These are phyloP conservation scores for Arthroderma uncinatum DNA, from an alignment of 2,329 filamentous ascomycete species.

Conservation along the genomic window DNA sequence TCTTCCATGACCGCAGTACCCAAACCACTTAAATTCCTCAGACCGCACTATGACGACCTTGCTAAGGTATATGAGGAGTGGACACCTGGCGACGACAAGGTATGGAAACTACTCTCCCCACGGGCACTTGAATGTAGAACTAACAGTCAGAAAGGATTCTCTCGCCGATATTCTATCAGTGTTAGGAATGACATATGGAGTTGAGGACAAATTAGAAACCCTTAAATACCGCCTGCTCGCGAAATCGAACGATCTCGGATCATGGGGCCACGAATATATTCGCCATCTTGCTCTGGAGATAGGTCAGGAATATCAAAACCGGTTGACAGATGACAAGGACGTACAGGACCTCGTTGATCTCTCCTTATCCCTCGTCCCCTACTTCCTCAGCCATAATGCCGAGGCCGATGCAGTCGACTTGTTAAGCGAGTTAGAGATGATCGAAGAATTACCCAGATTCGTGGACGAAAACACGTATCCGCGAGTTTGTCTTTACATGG, in stretches of 20 bases:
- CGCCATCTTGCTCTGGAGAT: slow-evolving; percentile 92
- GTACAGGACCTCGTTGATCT: slow-evolving; percentile 77
- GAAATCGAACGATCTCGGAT: slow-evolving; percentile 81
- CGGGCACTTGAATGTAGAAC: not conserved
- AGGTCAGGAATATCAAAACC: slow-evolving; percentile 82
- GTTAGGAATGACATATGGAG: slow-evolving; percentile 96
- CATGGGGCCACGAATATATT: slow-evolving; percentile 98
- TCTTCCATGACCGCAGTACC: slow-evolving; percentile 99
- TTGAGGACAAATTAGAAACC: slow-evolving; percentile 90
- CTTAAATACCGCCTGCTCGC: slow-evolving; percentile 89
- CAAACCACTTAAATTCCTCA: slow-evolving; percentile 93
- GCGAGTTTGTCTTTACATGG: slow-evolving; percentile 93
- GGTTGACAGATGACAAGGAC: slow-evolving; percentile 72
- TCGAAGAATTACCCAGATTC: slow-evolving; percentile 77
- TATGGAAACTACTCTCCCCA: slow-evolving; percentile 30
- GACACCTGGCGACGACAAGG: slow-evolving; percentile 75
- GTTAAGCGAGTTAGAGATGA: slow-evolving; percentile 94
- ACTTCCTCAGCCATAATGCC: slow-evolving; percentile 93
- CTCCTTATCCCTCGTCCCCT: slow-evolving; percentile 72
- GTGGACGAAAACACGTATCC: slow-evolving; percentile 90
- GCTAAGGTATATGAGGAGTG: slow-evolving; percentile 82
- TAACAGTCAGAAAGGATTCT: slow-evolving; percentile 42
- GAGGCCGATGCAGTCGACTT: slow-evolving; percentile 96
- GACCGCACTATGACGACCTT: slow-evolving; percentile 88
- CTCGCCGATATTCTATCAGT: slow-evolving; percentile 94